These are phyloP conservation scores for Yueomyces sinensis DNA, from an alignment of 805 yeast genomes.

Conservation along the genomic window DNA sequence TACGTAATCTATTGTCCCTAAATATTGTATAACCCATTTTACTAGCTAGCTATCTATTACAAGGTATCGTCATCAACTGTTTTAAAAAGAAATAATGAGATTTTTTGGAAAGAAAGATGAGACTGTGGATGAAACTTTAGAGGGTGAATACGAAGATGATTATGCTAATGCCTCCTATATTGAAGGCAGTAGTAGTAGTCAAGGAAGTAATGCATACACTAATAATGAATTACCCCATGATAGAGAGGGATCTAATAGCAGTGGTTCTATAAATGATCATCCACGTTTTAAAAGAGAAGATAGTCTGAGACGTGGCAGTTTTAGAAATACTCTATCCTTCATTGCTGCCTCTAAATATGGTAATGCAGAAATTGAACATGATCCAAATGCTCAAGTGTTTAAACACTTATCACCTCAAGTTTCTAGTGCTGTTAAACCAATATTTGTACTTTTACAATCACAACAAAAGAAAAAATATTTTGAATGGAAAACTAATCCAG, in stretches of 20 bases:
- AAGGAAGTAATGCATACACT: neutral
- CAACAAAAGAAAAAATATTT: slow-evolving; percentile 8
- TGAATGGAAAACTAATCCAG: slow-evolving; percentile 1
- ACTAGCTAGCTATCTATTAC: too few species aligned
- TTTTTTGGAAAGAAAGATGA: neutral
- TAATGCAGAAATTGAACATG: neutral
- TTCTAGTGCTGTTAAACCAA: slow-evolving; percentile 5
- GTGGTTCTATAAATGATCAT: too few species aligned
- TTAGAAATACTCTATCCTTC: neutral
- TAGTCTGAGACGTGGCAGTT: neutral
- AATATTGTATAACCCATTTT: too few species aligned
- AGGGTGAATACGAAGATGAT: too few species aligned
- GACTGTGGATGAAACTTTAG: too few species aligned
- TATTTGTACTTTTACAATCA: slow-evolving; percentile 7
- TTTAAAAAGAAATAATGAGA: too few species aligned
- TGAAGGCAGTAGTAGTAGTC: neutral
- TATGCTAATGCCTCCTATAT: neutral
- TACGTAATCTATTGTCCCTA: too few species aligned
- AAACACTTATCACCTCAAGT: slow-evolving; percentile 6
- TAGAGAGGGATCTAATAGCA: too few species aligned
- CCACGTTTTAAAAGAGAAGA: too few species aligned
- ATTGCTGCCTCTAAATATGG: neutral
- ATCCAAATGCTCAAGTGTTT: slow-evolving; percentile 2
- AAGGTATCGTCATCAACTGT: too few species aligned
- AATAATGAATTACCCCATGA: too few species aligned